These are phyloP conservation scores for Phytophthora sp. DNA, from an alignment of 352 stramenopile genomes.

Conservation along the genomic window DNA sequence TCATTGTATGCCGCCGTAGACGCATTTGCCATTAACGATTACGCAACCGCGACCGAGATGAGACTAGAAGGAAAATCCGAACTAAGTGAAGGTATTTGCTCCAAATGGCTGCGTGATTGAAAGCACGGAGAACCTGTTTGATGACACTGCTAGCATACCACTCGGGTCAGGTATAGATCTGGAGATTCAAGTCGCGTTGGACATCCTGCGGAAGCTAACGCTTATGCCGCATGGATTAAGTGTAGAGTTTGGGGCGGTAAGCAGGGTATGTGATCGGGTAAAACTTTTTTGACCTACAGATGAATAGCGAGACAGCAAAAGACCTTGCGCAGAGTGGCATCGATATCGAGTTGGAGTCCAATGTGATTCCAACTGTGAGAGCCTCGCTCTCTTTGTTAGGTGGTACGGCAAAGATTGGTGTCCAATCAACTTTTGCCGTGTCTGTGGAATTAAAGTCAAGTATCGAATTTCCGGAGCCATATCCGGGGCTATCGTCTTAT, in stretches of 20 bases:
- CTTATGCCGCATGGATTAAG: background rate
- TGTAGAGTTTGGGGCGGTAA: background rate
- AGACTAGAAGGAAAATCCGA: background rate
- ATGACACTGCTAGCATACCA: background rate
- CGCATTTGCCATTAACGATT: background rate
- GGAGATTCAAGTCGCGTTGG: background rate
- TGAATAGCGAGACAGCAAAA: background rate
- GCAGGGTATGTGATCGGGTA: background rate
- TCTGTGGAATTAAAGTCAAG: background rate
- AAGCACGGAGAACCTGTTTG: background rate
- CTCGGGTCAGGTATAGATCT: background rate
- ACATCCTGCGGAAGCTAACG: background rate
- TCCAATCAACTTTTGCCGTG: background rate
- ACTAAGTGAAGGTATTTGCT: background rate
- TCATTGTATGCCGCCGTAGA: background rate
- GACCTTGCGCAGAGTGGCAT: background rate
- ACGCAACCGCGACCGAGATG: background rate
- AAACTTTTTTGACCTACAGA: background rate
- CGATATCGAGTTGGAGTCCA: background rate
- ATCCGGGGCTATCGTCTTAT: background rate
- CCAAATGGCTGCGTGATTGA: background rate
- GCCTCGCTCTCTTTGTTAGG: background rate
- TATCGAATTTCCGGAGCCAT: background rate
- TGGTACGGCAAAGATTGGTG: background rate
- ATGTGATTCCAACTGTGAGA: too few species aligned